phyloP scores from a whole-genome alignment of 768 basidiomycete genomes.

The Boletus huronensis region DNA sequence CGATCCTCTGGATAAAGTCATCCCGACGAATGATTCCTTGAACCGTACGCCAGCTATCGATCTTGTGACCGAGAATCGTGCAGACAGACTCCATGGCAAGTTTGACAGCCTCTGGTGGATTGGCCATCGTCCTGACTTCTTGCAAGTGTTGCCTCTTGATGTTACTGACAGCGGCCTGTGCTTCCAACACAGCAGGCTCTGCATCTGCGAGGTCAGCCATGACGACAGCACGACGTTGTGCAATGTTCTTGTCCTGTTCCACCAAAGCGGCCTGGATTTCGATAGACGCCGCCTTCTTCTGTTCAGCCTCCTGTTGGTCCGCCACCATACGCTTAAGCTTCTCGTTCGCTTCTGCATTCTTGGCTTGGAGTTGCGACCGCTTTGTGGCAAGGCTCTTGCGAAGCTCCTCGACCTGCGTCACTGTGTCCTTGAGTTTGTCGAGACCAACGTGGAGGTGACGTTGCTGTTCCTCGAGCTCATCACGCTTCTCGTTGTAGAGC shows the following conservation, averaged over 20 bases:
- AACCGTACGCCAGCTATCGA: constrained; percentile 95
- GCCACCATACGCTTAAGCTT: constrained; percentile 97
- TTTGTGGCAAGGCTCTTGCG: constrained; percentile 94
- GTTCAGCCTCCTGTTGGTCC: constrained; percentile 98
- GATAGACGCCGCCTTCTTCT: constrained; percentile 95
- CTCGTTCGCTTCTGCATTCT: constrained; percentile 93
- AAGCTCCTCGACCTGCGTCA: constrained; percentile 94
- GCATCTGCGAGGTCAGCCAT: constrained; percentile 96
- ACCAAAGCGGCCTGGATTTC: constrained; percentile 92
- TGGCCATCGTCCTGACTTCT: constrained; percentile 97
- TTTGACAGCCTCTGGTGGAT: constrained; percentile 97
- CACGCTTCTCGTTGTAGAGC: constrained; percentile 92
- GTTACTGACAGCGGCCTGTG: constrained; percentile 92
- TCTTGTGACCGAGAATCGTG: constrained; percentile 91
- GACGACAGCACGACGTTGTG: constrained; percentile 83
- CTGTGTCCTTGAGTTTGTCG: constrained; percentile 93
- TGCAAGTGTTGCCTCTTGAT: constrained; percentile 95
- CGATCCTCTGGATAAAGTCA: constrained; percentile 93
- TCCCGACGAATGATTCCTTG: constrained; percentile 95
- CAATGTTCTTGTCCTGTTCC: constrained; percentile 86
- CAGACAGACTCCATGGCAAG: constrained; percentile 99
- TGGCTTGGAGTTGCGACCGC: constrained; percentile 86
- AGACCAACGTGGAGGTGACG: constrained; percentile 97
- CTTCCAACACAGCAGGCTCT: constrained; percentile 94
- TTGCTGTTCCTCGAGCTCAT: constrained; percentile 97